Conservation (phyloP, 768 basidiomycete genomes). For the Sistotremastrum niveocremeum region DNA sequence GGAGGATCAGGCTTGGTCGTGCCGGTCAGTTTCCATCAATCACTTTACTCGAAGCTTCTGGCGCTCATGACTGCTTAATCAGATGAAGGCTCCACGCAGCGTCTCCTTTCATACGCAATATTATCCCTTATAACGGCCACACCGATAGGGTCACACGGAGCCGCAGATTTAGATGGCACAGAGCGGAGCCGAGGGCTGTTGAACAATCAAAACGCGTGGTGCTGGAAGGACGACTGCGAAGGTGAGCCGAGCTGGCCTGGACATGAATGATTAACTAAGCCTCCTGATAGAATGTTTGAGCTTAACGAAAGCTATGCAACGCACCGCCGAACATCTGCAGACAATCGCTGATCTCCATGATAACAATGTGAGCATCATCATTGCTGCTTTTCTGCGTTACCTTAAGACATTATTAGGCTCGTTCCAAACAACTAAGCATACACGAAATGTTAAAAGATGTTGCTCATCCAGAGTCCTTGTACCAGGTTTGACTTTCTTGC, state of each 20-base stretch:
- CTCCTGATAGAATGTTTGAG: slow-evolving; percentile 51
- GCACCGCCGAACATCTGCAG: slow-evolving; percentile 58
- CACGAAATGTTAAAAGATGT: slow-evolving; percentile 66
- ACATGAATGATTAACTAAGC: not conserved
- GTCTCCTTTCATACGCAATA: slow-evolving; percentile 58
- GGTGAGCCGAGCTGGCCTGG: slow-evolving; percentile 24
- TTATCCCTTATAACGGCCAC: slow-evolving; percentile 65
- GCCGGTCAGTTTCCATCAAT: slow-evolving; percentile 33
- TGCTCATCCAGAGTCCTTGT: slow-evolving; percentile 60
- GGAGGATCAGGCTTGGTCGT: slow-evolving; percentile 48
- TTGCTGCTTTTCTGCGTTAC: not conserved
- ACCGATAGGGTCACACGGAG: slow-evolving; percentile 31
- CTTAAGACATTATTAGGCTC: slow-evolving; percentile 34
- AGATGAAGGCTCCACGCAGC: slow-evolving; percentile 30
- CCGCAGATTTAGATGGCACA: slow-evolving; percentile 2
- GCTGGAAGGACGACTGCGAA: slow-evolving; percentile 69
- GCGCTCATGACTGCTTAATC: not conserved
- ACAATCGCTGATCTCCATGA: slow-evolving; percentile 68
- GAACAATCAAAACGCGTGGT: slow-evolving; percentile 72
- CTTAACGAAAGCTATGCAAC: slow-evolving; percentile 67
- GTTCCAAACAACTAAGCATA: slow-evolving; percentile 54
- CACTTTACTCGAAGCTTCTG: not conserved
- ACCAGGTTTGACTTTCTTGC: slow-evolving; percentile 34
- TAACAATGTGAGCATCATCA: slow-evolving; percentile 45
- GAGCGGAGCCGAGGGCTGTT: slow-evolving; percentile 38